Base-by-base conservation (phyloP, 2,329 filamentous ascomycete species). In the Fusarium dlaminii region DNA sequence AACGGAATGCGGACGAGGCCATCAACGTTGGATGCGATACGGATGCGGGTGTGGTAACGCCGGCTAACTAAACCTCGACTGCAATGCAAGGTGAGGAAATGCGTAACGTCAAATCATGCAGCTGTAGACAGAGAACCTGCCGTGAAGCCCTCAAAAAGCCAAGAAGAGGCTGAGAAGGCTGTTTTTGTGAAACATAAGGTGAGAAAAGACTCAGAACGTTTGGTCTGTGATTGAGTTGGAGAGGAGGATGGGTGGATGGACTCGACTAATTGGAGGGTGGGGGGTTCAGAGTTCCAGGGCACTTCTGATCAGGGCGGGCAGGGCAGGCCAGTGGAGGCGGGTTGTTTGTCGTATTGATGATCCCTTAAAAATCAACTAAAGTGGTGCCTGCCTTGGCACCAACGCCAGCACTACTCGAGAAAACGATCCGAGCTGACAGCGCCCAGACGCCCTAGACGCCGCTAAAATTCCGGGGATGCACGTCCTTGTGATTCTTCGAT, bases 131-230 rank as follows among this genome's bases (percentile, higher is more conserved):
- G 49, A 60, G 24, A 54, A 43, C 46, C 58, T 64, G 65, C 57
- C 46, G 55, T 59, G 59, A 63, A 68, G 58, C 59, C 59, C 64
- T 58, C 30, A 46, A 34, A 54, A 57, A 59, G 70, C 70, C 61
- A 66, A 66, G 52, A 68, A 48, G 46, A 74, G 72, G 71, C 71
- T 74, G 67, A 60, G 51, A 72, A 74, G 71, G 63, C 68, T 59
- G 63, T 59, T 27, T 40, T 37, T 51, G 72, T 75, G 72, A 68
- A 74, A 75, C 72, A 74, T 72, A 58, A 59, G 68, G 49, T 51
- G 66, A 68, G 67, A 73, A 51, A 66, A 30, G 40, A 49, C 63
- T 40, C 18, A 29, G 36, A 40, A 52, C 55, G 68, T 73, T 73
- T 60, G 59, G 64, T 69, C 72, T 56, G 45, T 73, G 59, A 48